These are phyloP conservation scores for Tricholoma flavovirens DNA, from an alignment of 768 basidiomycete genomes.

Conservation along the genomic window DNA sequence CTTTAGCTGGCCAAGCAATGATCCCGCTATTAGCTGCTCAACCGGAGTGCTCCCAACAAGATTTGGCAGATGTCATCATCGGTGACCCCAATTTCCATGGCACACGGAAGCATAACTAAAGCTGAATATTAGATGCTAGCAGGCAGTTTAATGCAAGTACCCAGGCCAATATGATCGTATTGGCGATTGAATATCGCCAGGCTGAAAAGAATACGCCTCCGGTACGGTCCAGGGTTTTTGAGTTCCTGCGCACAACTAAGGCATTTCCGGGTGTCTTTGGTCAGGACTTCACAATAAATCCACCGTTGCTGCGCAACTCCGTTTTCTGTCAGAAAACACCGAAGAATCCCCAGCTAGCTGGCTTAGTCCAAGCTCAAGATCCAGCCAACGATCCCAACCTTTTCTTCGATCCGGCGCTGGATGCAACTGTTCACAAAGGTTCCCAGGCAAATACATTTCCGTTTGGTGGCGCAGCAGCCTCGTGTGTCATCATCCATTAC, in stretches of 20 bases:
- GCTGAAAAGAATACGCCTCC: conserved; percentile 58
- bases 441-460: conserved; percentile 43
- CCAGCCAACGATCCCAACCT: conserved; percentile 45
- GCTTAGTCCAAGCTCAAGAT: conserved; percentile 49
- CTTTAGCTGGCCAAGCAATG: conserved; percentile 42
- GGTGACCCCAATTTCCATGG: conserved; percentile 26
- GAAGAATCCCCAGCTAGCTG: conserved; percentile 42
- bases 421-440: conserved; percentile 38
- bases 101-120: background rate
- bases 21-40: conserved; percentile 47
- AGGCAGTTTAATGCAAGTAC: conserved; percentile 47
- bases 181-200: conserved; percentile 49
- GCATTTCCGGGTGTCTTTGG: background rate
- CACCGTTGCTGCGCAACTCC: conserved; percentile 44
- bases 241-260: background rate
- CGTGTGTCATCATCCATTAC: conserved; percentile 6
- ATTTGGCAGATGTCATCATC: conserved; percentile 52
- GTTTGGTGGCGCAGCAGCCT: conserved; percentile 30
- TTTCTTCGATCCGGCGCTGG: conserved; percentile 42
- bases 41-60: conserved; percentile 51
- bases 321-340: conserved; percentile 54
- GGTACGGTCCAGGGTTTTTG: conserved; percentile 22
- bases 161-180: conserved; percentile 44
- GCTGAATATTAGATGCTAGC: conserved; percentile 37
- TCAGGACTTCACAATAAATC: conserved; percentile 49